These are phyloP conservation scores for Blastobotrys persicus DNA, from an alignment of 1,139 yeast species.

Conservation along the genomic window DNA sequence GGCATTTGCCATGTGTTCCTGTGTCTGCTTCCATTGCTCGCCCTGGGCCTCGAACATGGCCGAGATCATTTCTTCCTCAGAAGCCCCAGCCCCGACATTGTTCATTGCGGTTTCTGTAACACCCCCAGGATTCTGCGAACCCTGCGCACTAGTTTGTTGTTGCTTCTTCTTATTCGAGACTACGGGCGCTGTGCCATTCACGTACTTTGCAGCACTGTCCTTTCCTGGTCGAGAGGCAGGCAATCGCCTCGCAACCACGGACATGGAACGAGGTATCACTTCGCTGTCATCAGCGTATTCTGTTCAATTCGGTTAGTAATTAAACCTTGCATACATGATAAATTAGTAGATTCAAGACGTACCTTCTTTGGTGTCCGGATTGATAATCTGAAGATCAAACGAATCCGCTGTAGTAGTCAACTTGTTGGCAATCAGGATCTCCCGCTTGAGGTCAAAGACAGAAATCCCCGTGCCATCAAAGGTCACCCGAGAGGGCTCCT, in stretches of 20 bases:
- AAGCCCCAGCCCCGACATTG: slow-evolving; percentile 33
- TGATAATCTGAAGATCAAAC: slow-evolving; percentile 71
- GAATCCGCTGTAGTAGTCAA: slow-evolving; percentile 76
- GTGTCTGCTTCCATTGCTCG: slow-evolving; percentile 93
- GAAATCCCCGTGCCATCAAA: slow-evolving; percentile 97
- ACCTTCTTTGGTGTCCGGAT: slow-evolving; percentile 70
- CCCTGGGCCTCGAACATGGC: slow-evolving; percentile 92
- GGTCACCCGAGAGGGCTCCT: slow-evolving; percentile 70
- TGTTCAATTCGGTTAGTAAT: slow-evolving; percentile 7
- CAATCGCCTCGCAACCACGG: slow-evolving; percentile 75
- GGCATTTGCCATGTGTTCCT: slow-evolving; percentile 71
- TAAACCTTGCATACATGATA: too few species aligned
- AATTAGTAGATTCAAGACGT: slow-evolving; percentile 11
- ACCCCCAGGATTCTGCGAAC: background rate
- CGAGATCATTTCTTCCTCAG: slow-evolving; percentile 85
- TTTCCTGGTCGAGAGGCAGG: slow-evolving; percentile 67
- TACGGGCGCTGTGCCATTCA: slow-evolving; percentile 53
- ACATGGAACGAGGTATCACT: slow-evolving; percentile 82
- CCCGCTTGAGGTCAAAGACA: slow-evolving; percentile 89
- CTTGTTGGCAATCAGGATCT: slow-evolving; percentile 77
- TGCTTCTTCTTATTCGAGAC: slow-evolving; percentile 9
- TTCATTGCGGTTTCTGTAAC: slow-evolving; percentile 15
- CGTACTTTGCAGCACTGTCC: slow-evolving; percentile 61
- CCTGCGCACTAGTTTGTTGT: background rate
- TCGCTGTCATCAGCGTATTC: slow-evolving; percentile 82